phyloP scores from a whole-genome alignment of 768 basidiomycete species.

The Rubroboletus pulcherrimus region DNA sequence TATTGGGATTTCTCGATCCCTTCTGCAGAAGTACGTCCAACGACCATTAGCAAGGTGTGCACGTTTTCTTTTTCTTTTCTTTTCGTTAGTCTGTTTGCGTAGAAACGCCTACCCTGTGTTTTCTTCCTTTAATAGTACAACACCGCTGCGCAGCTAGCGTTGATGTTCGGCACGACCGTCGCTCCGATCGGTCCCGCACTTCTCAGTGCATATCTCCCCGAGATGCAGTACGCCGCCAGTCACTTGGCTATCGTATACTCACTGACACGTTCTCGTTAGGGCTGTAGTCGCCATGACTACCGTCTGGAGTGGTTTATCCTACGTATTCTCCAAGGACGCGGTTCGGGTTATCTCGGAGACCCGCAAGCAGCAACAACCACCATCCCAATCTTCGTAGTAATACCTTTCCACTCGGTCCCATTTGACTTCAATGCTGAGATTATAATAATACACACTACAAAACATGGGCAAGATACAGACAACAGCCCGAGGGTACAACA shows the following conservation, averaged over 20 bases:
- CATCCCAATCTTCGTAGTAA: conserved; percentile 15
- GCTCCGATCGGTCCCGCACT: conserved; percentile 71
- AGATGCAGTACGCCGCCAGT: conserved; percentile 70
- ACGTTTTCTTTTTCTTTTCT: neutral
- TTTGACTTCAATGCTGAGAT: neutral
- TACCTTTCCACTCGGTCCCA: neutral
- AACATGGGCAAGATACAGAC: conserved; percentile 17
- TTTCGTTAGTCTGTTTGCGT: neutral
- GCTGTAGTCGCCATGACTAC: conserved; percentile 88
- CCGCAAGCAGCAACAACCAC: conserved; percentile 29
- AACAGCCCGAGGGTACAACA: conserved; percentile 5
- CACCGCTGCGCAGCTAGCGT: conserved; percentile 82
- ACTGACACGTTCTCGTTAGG: conserved; percentile 39
- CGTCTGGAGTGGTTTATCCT: conserved; percentile 85
- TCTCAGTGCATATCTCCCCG: conserved; percentile 50
- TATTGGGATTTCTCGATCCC: conserved; percentile 98
- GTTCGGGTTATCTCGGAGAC: conserved; percentile 54
- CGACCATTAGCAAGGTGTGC: conserved; percentile 84
- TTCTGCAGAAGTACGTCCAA: conserved; percentile 92
- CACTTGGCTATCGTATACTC: neutral
- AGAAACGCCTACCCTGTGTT: neutral
- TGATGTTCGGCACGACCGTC: conserved; percentile 89
- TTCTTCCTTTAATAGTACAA: conserved; percentile 57
- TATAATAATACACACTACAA: conserved; percentile 21
- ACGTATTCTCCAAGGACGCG: conserved; percentile 71